Conservation (phyloP, 2,329 filamentous ascomycete genomes). For the Penicillium sp. region DNA sequence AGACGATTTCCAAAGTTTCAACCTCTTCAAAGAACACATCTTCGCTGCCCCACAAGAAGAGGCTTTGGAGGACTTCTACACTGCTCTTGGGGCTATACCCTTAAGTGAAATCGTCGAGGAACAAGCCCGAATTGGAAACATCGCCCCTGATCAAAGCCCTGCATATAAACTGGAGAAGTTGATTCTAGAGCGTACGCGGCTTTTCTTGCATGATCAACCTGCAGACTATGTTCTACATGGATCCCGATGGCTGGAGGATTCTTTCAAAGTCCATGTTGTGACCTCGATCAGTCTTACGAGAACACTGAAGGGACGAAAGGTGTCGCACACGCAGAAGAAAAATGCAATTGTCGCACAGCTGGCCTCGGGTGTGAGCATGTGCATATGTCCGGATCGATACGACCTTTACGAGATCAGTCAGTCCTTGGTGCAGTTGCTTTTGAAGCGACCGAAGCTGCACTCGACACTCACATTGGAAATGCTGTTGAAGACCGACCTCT, state of each 20-base stretch:
- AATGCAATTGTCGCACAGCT: conserved; percentile 67
- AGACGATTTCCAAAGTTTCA: conserved; percentile 87
- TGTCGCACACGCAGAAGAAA: conserved; percentile 71
- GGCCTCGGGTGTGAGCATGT: conserved; percentile 65
- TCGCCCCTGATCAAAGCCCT: conserved; percentile 65
- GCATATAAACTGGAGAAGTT: conserved; percentile 72
- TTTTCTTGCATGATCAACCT: conserved; percentile 85
- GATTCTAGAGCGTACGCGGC: conserved; percentile 80
- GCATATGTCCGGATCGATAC: conserved; percentile 68
- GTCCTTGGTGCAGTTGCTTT: conserved; percentile 75
- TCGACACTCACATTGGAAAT: conserved; percentile 89
- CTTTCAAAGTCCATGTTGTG: conserved; percentile 75
- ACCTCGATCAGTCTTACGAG: conserved; percentile 74
- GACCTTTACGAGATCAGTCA: conserved; percentile 93
- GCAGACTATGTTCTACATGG: conserved; percentile 81
- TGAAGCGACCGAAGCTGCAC: conserved; percentile 81
- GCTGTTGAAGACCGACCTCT: conserved; percentile 79
- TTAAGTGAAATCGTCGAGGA: conserved; percentile 78
- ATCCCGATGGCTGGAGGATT: conserved; percentile 84
- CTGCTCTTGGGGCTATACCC: conserved; percentile 72
- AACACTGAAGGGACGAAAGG: conserved; percentile 68
- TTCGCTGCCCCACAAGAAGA: conserved; percentile 91
- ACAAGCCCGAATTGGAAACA: conserved; percentile 68
- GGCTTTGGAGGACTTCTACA: conserved; percentile 77
- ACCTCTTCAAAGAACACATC: conserved; percentile 80